Percentiles rank a stretch among this genome's conserved stretches.
phyloP scores from a whole-genome alignment of 495 filamentous ascomycete species.

The Staphylotrichum tortipilum region DNA sequence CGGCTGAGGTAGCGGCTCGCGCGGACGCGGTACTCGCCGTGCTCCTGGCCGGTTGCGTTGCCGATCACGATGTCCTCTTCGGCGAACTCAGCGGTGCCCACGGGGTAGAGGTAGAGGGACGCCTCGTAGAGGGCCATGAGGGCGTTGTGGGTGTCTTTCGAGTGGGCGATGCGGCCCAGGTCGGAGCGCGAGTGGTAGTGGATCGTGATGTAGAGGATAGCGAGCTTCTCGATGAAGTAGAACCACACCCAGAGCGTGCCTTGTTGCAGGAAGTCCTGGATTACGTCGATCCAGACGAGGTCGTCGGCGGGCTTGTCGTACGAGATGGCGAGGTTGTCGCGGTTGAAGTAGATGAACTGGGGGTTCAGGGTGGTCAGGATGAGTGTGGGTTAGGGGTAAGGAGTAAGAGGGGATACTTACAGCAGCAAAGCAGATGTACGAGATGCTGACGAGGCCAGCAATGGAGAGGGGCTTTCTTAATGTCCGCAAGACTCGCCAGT shows the following conservation, averaged over 20 bases:
- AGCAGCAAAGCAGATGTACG: constrained; percentile 9
- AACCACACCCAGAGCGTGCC: constrained; percentile 30
- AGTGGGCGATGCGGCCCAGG: constrained; percentile 51
- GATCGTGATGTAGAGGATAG: constrained; percentile 73
- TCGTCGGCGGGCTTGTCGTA: neutral
- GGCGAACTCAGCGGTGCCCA: constrained; percentile 17
- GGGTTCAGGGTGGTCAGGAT: neutral
- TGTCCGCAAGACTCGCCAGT: constrained; percentile 21
- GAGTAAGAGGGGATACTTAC: constrained; percentile 1
- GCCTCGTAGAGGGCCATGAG: constrained; percentile 66
- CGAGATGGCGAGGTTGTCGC: constrained; percentile 1
- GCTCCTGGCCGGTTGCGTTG: constrained; percentile 20
- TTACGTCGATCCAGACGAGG: constrained; percentile 10
- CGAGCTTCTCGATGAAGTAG: constrained; percentile 56
- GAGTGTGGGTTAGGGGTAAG: neutral
- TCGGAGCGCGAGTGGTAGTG: constrained; percentile 76
- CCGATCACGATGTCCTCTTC: constrained; percentile 24
- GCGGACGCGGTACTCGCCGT: constrained; percentile 17
- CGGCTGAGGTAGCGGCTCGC: constrained; percentile 17
- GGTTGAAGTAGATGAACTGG: constrained; percentile 8
- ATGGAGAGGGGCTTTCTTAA: constrained; percentile 17
- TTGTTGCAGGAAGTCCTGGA: constrained; percentile 19
- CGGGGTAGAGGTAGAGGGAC: constrained; percentile 36
- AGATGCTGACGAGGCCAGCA: constrained; percentile 6
- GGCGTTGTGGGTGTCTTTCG: constrained; percentile 61